These are phyloP conservation scores for Coccomyxa subellipsoidea DNA, from an alignment of 163 green algal genomes.

Conservation along the genomic window DNA sequence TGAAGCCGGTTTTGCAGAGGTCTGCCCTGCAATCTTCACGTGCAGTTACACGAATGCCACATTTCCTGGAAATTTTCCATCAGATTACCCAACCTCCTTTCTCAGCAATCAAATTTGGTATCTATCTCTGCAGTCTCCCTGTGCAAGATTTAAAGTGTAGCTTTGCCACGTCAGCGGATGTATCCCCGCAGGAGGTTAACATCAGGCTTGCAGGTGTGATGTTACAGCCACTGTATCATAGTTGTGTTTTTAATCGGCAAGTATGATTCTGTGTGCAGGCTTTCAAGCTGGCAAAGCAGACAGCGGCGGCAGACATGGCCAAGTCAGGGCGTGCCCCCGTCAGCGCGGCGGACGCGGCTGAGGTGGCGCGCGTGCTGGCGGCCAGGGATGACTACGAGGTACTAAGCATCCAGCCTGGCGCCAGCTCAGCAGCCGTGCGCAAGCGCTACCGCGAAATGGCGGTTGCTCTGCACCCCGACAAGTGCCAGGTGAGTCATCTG, in stretches of 20 bases:
- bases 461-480: conserved; percentile 47
- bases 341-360: conserved; percentile 18
- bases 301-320: conserved; percentile 13
- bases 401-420: conserved; percentile 25
- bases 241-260: not conserved
- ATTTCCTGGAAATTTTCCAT: not conserved
- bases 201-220: no score
- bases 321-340: not conserved
- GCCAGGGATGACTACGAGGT: conserved; percentile 25
- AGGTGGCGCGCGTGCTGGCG: conserved; percentile 26
- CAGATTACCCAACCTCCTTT: no score
- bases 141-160: no score
- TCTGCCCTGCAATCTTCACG: not conserved
- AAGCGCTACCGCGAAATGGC: conserved; percentile 42
- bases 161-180: no score
- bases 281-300: conserved; percentile 21
- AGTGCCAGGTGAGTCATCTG: conserved; percentile 29
- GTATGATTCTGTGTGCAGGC: not conserved
- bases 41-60: not conserved
- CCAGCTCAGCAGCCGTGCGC: conserved; percentile 14
- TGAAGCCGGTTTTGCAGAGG: conserved; percentile 22
- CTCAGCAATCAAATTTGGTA: no score
- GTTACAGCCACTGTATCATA: no score
- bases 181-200: no score
- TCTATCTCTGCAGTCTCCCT: no score